These are phyloP conservation scores for Pinguiococcus pyrenoidosus DNA, from an alignment of 108 stramenopile species.

Conservation along the genomic window DNA sequence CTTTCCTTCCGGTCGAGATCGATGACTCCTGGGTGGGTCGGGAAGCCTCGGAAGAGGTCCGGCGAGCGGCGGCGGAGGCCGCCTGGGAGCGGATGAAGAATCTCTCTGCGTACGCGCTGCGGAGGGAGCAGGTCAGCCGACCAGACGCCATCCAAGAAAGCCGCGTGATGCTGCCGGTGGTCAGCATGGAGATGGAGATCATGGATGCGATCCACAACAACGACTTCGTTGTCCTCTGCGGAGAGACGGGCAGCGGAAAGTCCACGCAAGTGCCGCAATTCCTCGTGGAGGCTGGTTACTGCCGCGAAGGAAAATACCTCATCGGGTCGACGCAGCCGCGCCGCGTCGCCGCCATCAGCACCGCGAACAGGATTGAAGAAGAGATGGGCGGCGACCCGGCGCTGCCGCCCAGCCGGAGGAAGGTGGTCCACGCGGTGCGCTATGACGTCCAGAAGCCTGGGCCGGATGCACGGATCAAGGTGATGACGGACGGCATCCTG, in stretches of 20 bases:
- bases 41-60: too few relatives aligned
- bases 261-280: constrained; percentile 82
- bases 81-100: too few relatives aligned
- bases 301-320: not conserved
- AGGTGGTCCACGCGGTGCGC: constrained; percentile 85
- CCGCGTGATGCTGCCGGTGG: constrained; percentile 80
- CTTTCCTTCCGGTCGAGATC: too few relatives aligned
- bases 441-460: constrained; percentile 75
- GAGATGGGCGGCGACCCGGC: constrained; percentile 55
- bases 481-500: constrained; percentile 98
- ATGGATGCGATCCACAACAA: constrained; percentile 74
- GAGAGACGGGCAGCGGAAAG: constrained; percentile 63
- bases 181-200: constrained; percentile 94
- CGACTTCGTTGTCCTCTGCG: constrained; percentile 81
- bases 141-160: constrained; percentile 48
- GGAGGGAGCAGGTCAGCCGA: too few relatives aligned
- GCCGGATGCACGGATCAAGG: constrained; percentile 63
- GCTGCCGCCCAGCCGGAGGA: constrained; percentile 24
- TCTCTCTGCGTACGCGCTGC: too few relatives aligned
- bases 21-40: too few relatives aligned
- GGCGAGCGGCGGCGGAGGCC: too few relatives aligned
- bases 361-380: constrained; percentile 81
- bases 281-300: constrained; percentile 76
- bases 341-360: constrained; percentile 90
- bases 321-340: constrained; percentile 12